phyloP scores from a whole-genome alignment of 306 rosid species.

The Crotalaria pallida region DNA sequence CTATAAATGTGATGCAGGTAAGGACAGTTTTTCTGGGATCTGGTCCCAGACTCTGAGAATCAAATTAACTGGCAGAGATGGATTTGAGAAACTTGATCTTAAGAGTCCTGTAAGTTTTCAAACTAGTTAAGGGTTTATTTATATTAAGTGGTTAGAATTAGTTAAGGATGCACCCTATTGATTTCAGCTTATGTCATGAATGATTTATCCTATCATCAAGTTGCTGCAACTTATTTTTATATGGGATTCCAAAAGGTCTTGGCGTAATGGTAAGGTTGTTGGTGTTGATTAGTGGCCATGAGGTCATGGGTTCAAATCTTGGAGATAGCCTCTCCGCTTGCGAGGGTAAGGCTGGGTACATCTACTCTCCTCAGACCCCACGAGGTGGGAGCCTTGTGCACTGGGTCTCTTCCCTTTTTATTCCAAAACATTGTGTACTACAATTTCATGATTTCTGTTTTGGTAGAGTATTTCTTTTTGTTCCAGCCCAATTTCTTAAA shows the following conservation, averaged over 20 bases:
- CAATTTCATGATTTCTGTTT: neutral
- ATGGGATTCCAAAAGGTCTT: no score
- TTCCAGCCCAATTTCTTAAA: neutral
- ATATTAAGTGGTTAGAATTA: neutral
- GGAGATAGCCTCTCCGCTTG: no score
- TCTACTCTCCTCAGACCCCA: no score
- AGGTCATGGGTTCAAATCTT: no score
- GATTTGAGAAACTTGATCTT: conserved; percentile 81
- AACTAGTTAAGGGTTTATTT: neutral
- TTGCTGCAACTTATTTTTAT: conserved; percentile 3
- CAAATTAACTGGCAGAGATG: conserved; percentile 89
- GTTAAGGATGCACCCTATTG: neutral
- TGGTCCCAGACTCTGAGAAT: conserved; percentile 87
- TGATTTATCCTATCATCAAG: neutral
- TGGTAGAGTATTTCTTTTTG: neutral
- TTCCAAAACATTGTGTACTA: neutral
- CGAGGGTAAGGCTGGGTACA: no score
- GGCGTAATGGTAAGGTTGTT: no score
- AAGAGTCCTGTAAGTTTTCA: conserved; percentile 77
- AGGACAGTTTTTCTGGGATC: conserved; percentile 60
- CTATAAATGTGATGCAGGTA: conserved; percentile 70
- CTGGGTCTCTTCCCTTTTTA: no score
- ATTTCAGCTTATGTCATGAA: neutral
- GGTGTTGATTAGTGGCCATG: no score
- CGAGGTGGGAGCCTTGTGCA: no score